phyloP scores from a whole-genome alignment of 352 stramenopile species.

The Pythium sp. region DNA sequence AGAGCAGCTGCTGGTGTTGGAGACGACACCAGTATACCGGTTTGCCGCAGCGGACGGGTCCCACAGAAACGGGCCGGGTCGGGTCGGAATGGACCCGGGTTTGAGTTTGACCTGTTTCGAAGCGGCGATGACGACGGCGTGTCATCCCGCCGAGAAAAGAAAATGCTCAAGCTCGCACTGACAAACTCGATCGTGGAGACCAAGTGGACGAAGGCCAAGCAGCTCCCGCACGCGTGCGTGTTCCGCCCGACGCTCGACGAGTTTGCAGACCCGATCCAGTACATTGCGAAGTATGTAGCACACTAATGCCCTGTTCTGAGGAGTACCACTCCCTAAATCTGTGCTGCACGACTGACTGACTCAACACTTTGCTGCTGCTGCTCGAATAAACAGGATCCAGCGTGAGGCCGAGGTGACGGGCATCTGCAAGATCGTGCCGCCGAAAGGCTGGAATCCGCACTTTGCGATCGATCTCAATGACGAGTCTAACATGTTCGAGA shows the following conservation, averaged over 20 bases:
- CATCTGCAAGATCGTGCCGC: slow-evolving; percentile 98
- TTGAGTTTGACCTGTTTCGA: slow-evolving; percentile 18
- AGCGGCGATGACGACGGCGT: slow-evolving; percentile 15
- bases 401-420: slow-evolving; percentile 62
- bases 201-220: slow-evolving; percentile 26
- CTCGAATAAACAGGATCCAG: slow-evolving; percentile 44
- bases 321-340: neutral
- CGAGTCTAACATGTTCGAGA: slow-evolving; percentile 76
- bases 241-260: slow-evolving; percentile 87
- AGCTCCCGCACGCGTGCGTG: slow-evolving; percentile 40
- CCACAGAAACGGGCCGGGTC: slow-evolving; percentile 39
- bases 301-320: neutral
- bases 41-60: slow-evolving; percentile 23
- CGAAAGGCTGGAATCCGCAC: slow-evolving; percentile 88
- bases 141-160: slow-evolving; percentile 28
- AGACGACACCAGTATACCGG: slow-evolving; percentile 12
- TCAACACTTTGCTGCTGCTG: neutral
- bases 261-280: slow-evolving; percentile 86
- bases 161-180: slow-evolving; percentile 66
- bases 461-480: slow-evolving; percentile 72
- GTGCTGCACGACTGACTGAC: neutral
- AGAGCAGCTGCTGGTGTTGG: neutral
- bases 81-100: neutral
- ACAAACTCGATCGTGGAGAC: slow-evolving; percentile 54
- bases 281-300: slow-evolving; percentile 68